phyloP scores from a whole-genome alignment of 805 yeast genomes.

The Ogataea paraovalis region DNA sequence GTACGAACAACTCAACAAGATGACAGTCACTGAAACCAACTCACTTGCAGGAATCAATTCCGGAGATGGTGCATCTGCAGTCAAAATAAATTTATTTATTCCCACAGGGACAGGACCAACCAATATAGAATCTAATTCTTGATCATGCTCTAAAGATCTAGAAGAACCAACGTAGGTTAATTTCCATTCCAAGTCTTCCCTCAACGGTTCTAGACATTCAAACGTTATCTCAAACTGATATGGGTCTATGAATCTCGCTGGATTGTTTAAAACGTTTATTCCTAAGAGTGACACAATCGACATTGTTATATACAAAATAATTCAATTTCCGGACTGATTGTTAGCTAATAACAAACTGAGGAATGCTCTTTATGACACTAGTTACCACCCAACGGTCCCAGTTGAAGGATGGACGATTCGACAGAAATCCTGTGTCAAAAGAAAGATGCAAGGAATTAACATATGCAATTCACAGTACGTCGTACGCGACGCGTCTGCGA shows the following conservation, averaged over 20 bases:
- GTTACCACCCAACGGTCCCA: too few species aligned
- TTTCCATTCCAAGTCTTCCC: slow-evolving; percentile 95
- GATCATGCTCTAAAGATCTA: slow-evolving; percentile 91
- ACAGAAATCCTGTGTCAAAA: too few species aligned
- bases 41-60: slow-evolving; percentile 95
- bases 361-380: too few species aligned
- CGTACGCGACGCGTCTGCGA: too few species aligned
- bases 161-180: slow-evolving; percentile 96
- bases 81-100: slow-evolving; percentile 83
- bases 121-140: slow-evolving; percentile 90
- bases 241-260: slow-evolving; percentile 89
- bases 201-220: slow-evolving; percentile 90
- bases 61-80: slow-evolving; percentile 96
- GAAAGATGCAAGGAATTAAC: too few species aligned
- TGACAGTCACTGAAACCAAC: slow-evolving; percentile 91
- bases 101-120: slow-evolving; percentile 99
- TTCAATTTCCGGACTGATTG: not conserved
- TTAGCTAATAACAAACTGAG: too few species aligned
- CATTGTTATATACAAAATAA: slow-evolving; percentile 40
- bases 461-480: too few species aligned
- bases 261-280: slow-evolving; percentile 88
- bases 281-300: slow-evolving; percentile 91
- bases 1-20: slow-evolving; percentile 86
- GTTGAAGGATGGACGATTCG: too few species aligned
- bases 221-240: slow-evolving; percentile 97